Percentiles rank a stretch among this genome's conserved stretches.
phyloP scores from a whole-genome alignment of 768 basidiomycete species.

The Hericium erinaceus region DNA sequence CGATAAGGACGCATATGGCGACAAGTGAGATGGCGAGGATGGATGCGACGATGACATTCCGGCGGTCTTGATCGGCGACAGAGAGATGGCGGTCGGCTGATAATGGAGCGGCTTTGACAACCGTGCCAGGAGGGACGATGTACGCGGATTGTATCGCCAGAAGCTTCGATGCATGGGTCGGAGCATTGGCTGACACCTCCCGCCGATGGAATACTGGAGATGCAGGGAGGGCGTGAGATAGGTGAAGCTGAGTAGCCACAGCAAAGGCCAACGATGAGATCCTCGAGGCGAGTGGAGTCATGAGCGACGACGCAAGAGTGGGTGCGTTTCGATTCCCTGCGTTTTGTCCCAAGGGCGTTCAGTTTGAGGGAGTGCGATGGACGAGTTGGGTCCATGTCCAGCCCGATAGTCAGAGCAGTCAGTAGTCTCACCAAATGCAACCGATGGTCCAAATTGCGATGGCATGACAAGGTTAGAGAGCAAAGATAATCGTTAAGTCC shows the following conservation, averaged over 20 bases:
- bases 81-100: not conserved
- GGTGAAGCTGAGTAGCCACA: not conserved
- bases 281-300: not conserved
- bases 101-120: slow-evolving; percentile 4
- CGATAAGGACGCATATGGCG: slow-evolving; percentile 2
- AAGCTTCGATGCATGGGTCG: not conserved
- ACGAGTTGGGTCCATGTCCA: too few relatives aligned
- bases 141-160: not conserved
- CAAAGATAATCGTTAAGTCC: too few relatives aligned
- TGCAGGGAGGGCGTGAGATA: not conserved
- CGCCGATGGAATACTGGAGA: not conserved
- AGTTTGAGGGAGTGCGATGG: too few relatives aligned
- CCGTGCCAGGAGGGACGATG: not conserved
- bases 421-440: too few relatives aligned
- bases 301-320: not conserved
- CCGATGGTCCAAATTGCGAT: too few relatives aligned
- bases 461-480: too few relatives aligned
- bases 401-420: too few relatives aligned
- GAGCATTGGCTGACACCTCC: not conserved
- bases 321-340: not conserved
- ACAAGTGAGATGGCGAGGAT: slow-evolving; percentile 5
- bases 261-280: not conserved
- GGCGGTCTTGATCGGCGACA: slow-evolving; percentile 1
- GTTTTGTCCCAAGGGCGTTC: too few relatives aligned
- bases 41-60: slow-evolving; percentile 9